A percentile compares a stretch with the other conserved stretches of the same genome.
These are phyloP conservation scores for Sutorius eximius DNA, from an alignment of 1,284 basidiomycete species.

Conservation along the genomic window DNA sequence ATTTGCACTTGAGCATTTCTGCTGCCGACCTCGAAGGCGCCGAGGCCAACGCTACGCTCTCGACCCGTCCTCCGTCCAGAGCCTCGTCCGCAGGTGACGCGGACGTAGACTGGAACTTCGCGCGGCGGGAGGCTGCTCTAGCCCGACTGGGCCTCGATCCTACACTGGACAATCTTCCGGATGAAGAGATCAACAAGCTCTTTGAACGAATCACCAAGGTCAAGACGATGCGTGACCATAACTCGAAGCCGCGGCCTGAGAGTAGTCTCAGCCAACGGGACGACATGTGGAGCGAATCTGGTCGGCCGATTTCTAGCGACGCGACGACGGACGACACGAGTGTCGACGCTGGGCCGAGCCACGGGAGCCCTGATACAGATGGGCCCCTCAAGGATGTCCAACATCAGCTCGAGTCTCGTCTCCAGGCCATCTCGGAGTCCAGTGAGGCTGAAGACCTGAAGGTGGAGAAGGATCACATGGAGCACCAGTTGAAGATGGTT, in stretches of 20 bases:
- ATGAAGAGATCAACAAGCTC: constrained; percentile 90
- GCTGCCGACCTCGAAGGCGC: constrained; percentile 61
- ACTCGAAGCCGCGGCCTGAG: constrained; percentile 71
- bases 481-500: constrained; percentile 80
- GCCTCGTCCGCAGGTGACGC: constrained; percentile 62
- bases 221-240: constrained; percentile 82
- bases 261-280: constrained; percentile 84
- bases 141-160: constrained; percentile 83
- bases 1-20: constrained; percentile 61
- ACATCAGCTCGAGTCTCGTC: constrained; percentile 66
- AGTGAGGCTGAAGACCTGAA: constrained; percentile 81
- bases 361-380: constrained; percentile 68
- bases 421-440: constrained; percentile 72
- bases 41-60: constrained; percentile 41
- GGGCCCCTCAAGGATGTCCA: constrained; percentile 67
- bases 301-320: constrained; percentile 70
- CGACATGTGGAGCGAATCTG: constrained; percentile 82
- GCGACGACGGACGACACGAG: constrained; percentile 84
- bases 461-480: constrained; percentile 89
- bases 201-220: constrained; percentile 93
- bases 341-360: constrained; percentile 61
- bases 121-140: constrained; percentile 87
- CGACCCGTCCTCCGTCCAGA: constrained; percentile 75
- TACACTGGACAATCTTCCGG: constrained; percentile 84
- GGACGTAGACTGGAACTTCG: constrained; percentile 92